Evolutionary conservation across 2,329 filamentous ascomycete genomes (phyloP).

Genomic region (Colletotrichum paranaense): DNA sequence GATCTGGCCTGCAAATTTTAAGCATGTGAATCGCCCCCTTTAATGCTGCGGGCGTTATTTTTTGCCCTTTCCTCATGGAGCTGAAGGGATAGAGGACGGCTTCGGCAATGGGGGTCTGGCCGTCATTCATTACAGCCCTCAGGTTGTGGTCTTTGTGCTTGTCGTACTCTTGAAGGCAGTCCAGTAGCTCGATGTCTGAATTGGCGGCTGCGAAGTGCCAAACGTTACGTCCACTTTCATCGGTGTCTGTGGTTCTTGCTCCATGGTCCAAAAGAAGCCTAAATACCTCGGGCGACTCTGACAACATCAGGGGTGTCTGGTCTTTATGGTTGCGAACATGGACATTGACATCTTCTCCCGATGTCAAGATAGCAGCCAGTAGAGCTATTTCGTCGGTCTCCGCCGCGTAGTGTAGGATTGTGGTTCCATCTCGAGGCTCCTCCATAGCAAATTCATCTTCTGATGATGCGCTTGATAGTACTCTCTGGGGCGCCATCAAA

Average conservation of each 20-base stretch:
- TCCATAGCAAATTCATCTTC: neutral
- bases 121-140: conserved; percentile 32
- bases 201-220: conserved; percentile 52
- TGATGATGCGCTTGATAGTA: neutral
- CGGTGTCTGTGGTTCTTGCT: conserved; percentile 43
- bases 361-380: conserved; percentile 42
- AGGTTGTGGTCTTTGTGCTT: conserved; percentile 43
- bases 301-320: conserved; percentile 50
- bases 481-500: neutral
- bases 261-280: conserved; percentile 41
- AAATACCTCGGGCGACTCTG: conserved; percentile 42
- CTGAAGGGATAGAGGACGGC: conserved; percentile 39
- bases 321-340: conserved; percentile 41
- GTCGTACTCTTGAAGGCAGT: conserved; percentile 46
- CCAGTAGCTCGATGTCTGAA: conserved; percentile 43
- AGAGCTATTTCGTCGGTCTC: conserved; percentile 36
- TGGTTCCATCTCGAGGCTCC: neutral
- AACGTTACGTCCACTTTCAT: conserved; percentile 47
- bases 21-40: conserved; percentile 16
- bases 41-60: too few relatives aligned
- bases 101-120: conserved; percentile 46
- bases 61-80: neutral
- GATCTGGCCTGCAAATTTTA: neutral
- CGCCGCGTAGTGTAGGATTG: conserved; percentile 26
- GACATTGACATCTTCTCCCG: conserved; percentile 45